A percentile compares a stretch with the other conserved stretches of the same genome.
These are phyloP conservation scores for Xylaria castorea DNA, from an alignment of 495 filamentous ascomycete genomes.

Conservation along the genomic window DNA sequence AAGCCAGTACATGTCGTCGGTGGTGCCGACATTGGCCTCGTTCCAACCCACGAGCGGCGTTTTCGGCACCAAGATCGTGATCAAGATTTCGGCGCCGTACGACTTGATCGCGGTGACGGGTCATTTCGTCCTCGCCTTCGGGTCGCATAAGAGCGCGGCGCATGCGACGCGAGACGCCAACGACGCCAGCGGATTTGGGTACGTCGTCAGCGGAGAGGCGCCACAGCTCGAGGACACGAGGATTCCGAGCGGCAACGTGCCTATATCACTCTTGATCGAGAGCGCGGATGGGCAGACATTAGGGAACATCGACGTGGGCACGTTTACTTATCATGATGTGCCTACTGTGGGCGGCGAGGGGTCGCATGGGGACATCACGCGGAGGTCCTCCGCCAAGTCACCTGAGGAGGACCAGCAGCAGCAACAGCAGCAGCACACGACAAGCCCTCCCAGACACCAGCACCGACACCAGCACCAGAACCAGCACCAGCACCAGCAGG, in stretches of 20 bases:
- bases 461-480: conserved; percentile 15
- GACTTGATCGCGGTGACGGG: conserved; percentile 66
- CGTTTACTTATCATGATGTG: conserved; percentile 70
- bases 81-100: conserved; percentile 76
- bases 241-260: conserved; percentile 70
- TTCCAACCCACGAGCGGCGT: conserved; percentile 71
- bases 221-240: conserved; percentile 73
- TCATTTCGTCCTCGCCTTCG: conserved; percentile 75
- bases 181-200: conserved; percentile 67
- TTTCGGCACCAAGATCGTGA: conserved; percentile 70
- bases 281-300: conserved; percentile 66
- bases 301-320: conserved; percentile 71
- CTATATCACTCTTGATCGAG: conserved; percentile 75
- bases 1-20: conserved; percentile 56
- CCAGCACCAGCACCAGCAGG: conserved; percentile 33
- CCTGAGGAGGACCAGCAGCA: conserved; percentile 42
- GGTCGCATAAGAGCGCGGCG: conserved; percentile 69
- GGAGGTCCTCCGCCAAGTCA: conserved; percentile 48
- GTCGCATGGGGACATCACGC: conserved; percentile 54
- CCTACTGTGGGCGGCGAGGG: conserved; percentile 44
- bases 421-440: background rate
- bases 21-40: conserved; percentile 65
- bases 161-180: conserved; percentile 66
- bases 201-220: conserved; percentile 73
- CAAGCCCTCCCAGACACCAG: conserved; percentile 36